Base-by-base conservation (phyloP, 352 stramenopile genomes). In the Globisporangium viniferum region DNA sequence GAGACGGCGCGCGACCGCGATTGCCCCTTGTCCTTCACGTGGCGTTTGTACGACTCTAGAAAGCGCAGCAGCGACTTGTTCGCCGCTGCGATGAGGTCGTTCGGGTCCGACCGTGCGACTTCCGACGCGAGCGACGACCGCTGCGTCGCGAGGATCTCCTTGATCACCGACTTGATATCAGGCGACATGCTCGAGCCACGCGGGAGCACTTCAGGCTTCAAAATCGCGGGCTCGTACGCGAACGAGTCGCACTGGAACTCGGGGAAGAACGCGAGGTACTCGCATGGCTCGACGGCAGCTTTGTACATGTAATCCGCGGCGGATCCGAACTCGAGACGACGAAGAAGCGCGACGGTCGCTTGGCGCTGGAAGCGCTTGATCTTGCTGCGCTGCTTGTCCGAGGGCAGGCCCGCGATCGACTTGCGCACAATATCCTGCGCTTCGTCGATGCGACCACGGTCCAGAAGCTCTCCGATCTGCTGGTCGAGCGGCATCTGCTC, bases 311-410 rank as follows among this genome's bases (percentile, higher is more conserved):
- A 93, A 53, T 96, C 88, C 9, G 80, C 82, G 0, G 86, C 88
- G 1, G 76, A 58, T 31, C 91, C 84, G 48, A 96, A 96, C 69
- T 96, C 88, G 39, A 94, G 82, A 7, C 88, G 76, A 20, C 85
- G 81, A 27, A 96, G 67, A 22, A 96, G 62, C 59, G 88, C 86
- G 44, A 96, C 86, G 1, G 82, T 91, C 2, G 88, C 86, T 54
- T 96, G 88, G 14, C 88, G 85, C 70, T 96, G 88, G 72, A 96
- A 96, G 6, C 88, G 86, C 73, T 94, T 94, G 57, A 93, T 94
- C 66, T 94, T 94, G 68, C 85, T 92, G 61, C 88, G 86, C 68
- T 96, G 86, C 66, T 96, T 96, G 68, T 96, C 88, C 2, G 84
- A 83, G 1, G 87, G 77, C 14, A 94, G 63, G 0, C 82, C 81